These are phyloP conservation scores for Colletotrichum eleusines DNA, from an alignment of 2,329 filamentous ascomycete species.

Conservation along the genomic window DNA sequence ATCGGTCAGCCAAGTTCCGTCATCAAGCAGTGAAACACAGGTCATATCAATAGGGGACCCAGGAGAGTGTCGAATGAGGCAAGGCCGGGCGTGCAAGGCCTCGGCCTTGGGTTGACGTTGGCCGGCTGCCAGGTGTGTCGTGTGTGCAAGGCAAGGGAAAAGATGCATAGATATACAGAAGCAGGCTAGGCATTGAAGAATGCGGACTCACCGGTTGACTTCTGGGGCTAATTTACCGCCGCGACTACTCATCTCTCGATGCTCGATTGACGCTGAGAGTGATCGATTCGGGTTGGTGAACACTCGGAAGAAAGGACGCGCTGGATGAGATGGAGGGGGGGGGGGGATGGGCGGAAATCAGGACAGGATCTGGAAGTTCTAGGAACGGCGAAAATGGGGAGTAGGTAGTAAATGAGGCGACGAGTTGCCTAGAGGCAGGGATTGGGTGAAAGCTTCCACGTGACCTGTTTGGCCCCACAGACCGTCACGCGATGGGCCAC, in stretches of 20 bases:
- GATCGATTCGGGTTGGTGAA: conserved; percentile 39
- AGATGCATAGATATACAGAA: conserved; percentile 21
- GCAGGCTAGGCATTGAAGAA: conserved; percentile 32
- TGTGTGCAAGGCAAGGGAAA: conserved; percentile 24
- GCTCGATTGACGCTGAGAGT: conserved; percentile 45
- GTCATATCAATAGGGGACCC: conserved; percentile 12
- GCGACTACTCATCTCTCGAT: conserved; percentile 95
- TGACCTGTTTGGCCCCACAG: conserved; percentile 25
- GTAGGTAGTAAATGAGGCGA: conserved; percentile 43
- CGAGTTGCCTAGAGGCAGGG: conserved; percentile 39
- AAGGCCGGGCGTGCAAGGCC: conserved; percentile 19
- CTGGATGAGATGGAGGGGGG: conserved; percentile 45
- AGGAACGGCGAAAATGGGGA: conserved; percentile 42
- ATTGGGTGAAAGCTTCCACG: conserved; percentile 35
- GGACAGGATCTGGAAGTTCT: conserved; percentile 41
- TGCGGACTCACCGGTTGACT: conserved; percentile 87
- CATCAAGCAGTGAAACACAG: conserved; percentile 12
- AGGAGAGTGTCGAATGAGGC: conserved; percentile 2
- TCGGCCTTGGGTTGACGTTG: conserved; percentile 32
- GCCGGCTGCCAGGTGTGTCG: conserved; percentile 27
- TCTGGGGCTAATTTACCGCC: conserved; percentile 98
- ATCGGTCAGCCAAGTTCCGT: conserved; percentile 49
- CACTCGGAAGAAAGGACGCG: conserved; percentile 46
- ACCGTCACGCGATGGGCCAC: conserved; percentile 38
- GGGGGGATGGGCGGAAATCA: conserved; percentile 42